phyloP scores from a whole-genome alignment of 1,139 yeast genomes.

The Taphrina deformans region DNA sequence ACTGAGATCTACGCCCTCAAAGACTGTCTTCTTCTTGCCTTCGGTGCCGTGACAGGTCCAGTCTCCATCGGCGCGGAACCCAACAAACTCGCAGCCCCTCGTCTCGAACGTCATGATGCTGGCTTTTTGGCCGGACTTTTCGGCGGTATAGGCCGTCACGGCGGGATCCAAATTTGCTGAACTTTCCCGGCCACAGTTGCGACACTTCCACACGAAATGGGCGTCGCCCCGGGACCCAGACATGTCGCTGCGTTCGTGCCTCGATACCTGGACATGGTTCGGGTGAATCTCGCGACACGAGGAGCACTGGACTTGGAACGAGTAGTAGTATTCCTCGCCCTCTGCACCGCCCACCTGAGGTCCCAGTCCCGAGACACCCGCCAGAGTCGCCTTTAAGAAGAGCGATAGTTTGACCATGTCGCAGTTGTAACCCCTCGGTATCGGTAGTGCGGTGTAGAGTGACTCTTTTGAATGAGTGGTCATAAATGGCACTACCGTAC shows the following conservation, averaged over 20 bases:
- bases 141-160: constrained; percentile 41
- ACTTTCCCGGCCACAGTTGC: constrained; percentile 59
- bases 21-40: constrained; percentile 49
- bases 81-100: constrained; percentile 75
- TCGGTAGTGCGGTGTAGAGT: too few species aligned
- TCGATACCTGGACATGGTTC: constrained; percentile 62
- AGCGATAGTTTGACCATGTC: constrained; percentile 47
- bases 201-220: constrained; percentile 77
- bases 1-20: constrained; percentile 65
- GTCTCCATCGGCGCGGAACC: constrained; percentile 64
- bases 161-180: constrained; percentile 45
- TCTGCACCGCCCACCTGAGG: constrained; percentile 60
- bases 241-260: constrained; percentile 53
- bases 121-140: constrained; percentile 39
- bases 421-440: too few species aligned
- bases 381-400: constrained; percentile 60
- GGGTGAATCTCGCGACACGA: constrained; percentile 76
- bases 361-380: constrained; percentile 61
- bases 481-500: too few species aligned
- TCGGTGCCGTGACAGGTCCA: constrained; percentile 64
- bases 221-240: constrained; percentile 80
- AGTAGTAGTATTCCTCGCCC: constrained; percentile 35
- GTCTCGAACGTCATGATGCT: constrained; percentile 69
- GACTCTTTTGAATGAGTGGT: too few species aligned
- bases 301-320: constrained; percentile 54